Percentiles rank a stretch among this genome's conserved stretches.
phyloP scores from a whole-genome alignment of 768 basidiomycete genomes.

The Termitomyces sp. region DNA sequence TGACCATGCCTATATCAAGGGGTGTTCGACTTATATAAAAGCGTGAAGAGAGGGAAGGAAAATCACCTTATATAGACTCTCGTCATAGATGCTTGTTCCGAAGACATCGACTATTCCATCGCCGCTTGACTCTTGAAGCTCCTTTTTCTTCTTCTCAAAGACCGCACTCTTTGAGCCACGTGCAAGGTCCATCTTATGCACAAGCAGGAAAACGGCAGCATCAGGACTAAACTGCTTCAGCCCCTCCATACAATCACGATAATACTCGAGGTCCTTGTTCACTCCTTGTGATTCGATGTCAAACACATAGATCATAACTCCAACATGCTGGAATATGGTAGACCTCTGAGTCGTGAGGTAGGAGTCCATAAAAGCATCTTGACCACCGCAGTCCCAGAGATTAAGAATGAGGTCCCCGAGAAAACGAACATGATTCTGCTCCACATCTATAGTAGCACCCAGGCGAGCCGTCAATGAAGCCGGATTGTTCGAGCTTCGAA shows the following conservation, averaged over 20 bases:
- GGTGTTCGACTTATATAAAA: neutral
- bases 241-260: slow-evolving; percentile 84
- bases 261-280: slow-evolving; percentile 86
- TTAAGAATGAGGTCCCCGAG: slow-evolving; percentile 94
- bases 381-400: slow-evolving; percentile 98
- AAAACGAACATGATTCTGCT: slow-evolving; percentile 96
- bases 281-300: slow-evolving; percentile 88
- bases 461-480: slow-evolving; percentile 88
- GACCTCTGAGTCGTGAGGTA: slow-evolving; percentile 88
- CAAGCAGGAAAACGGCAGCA: slow-evolving; percentile 81
- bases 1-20: slow-evolving; percentile 81
- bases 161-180: slow-evolving; percentile 51
- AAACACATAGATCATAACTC: slow-evolving; percentile 97
- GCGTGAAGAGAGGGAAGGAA: neutral
- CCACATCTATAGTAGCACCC: slow-evolving; percentile 96
- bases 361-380: slow-evolving; percentile 96
- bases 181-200: slow-evolving; percentile 98
- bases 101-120: slow-evolving; percentile 66
- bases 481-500: slow-evolving; percentile 84
- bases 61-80: slow-evolving; percentile 87
- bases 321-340: slow-evolving; percentile 96
- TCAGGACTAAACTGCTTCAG: slow-evolving; percentile 74
- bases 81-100: slow-evolving; percentile 95
- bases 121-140: slow-evolving; percentile 65
- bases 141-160: slow-evolving; percentile 69